Evolutionary conservation across 2,329 filamentous ascomycete genomes (phyloP).

Genomic region (Fonsecaea erecta): DNA sequence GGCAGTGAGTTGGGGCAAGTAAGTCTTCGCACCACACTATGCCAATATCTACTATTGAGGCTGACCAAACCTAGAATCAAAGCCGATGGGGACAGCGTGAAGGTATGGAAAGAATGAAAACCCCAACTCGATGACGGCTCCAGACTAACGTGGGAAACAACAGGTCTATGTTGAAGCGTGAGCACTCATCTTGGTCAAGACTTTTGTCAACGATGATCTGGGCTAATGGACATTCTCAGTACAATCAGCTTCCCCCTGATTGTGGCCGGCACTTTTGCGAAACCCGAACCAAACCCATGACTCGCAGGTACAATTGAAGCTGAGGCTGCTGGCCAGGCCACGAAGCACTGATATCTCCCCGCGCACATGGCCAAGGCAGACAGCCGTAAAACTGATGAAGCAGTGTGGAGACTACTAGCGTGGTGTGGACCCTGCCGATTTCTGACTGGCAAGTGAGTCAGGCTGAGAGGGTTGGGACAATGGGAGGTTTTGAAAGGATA

Average conservation of each 20-base stretch:
- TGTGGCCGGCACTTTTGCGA: conserved; percentile 29
- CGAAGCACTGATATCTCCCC: not conserved
- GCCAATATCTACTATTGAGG: not conserved
- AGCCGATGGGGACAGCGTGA: conserved; percentile 81
- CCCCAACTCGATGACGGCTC: not conserved
- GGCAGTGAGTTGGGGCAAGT: conserved; percentile 95
- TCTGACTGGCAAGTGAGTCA: conserved; percentile 2
- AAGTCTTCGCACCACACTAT: conserved; percentile 65
- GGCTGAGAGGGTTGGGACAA: conserved; percentile 2
- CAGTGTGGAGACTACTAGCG: conserved; percentile 50
- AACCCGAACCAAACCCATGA: conserved; percentile 18
- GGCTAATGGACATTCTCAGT: not conserved
- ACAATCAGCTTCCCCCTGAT: conserved; percentile 71
- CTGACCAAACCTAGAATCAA: conserved; percentile 16
- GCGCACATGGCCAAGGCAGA: conserved; percentile 2
- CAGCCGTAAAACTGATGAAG: conserved; percentile 48
- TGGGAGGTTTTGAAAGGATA: not conserved
- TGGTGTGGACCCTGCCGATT: not conserved
- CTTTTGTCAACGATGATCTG: not conserved
- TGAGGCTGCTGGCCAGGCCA: not conserved
- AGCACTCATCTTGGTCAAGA: not conserved
- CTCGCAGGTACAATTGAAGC: not conserved
- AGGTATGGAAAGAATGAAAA: conserved; percentile 60
- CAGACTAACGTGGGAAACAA: conserved; percentile 1
- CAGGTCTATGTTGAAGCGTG: conserved; percentile 66